Conservation (phyloP, 2,329 filamentous ascomycete genomes). For the Hypoxylon sp. region DNA sequence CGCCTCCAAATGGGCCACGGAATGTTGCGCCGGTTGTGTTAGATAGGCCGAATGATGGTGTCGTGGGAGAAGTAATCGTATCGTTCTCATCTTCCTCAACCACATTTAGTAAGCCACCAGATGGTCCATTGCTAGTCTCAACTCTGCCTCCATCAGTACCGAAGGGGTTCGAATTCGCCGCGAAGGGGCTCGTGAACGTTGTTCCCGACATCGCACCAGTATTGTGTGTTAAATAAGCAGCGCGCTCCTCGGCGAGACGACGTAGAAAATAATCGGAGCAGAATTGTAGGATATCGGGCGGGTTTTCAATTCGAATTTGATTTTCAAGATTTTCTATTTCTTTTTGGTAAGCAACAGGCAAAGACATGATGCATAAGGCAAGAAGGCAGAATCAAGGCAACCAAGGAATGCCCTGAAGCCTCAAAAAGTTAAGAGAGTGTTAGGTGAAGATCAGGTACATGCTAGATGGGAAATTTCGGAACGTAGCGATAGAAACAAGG, state of each 20-base stretch:
- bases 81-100: conserved; percentile 90
- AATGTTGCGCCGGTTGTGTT: conserved; percentile 61
- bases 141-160: conserved; percentile 65
- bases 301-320: conserved; percentile 71
- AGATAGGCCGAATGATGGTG: conserved; percentile 68
- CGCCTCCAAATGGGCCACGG: conserved; percentile 69
- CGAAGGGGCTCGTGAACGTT: conserved; percentile 81
- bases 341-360: conserved; percentile 70
- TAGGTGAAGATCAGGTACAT: conserved; percentile 7
- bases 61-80: conserved; percentile 80
- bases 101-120: conserved; percentile 66
- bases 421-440: conserved; percentile 14
- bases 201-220: conserved; percentile 76
- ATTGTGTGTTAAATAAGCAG: conserved; percentile 62
- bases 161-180: conserved; percentile 80
- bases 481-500: conserved; percentile 24
- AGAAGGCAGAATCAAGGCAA: conserved; percentile 17
- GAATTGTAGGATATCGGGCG: conserved; percentile 77
- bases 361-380: conserved; percentile 57
- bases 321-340: conserved; percentile 75
- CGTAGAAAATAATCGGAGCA: conserved; percentile 77
- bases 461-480: conserved; percentile 7
- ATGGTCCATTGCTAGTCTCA: conserved; percentile 60
- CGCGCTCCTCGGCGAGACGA: conserved; percentile 76
- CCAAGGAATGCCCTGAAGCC: conserved; percentile 23